These are phyloP conservation scores for Neurospora intermedia DNA, from an alignment of 495 filamentous ascomycete species.

Conservation along the genomic window DNA sequence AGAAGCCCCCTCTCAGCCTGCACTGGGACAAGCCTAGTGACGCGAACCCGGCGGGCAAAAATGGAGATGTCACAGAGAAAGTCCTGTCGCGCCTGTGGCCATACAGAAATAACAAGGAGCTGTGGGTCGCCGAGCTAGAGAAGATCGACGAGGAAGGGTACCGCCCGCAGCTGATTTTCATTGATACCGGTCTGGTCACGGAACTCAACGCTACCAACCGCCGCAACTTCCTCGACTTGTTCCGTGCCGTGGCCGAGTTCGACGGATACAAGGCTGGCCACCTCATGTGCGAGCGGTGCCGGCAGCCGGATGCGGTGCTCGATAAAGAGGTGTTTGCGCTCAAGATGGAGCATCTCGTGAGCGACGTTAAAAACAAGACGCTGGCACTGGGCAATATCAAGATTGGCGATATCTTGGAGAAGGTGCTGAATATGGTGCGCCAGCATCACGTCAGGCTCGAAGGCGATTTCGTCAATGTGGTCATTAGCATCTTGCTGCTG, in stretches of 20 bases:
- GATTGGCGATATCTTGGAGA: constrained; percentile 87
- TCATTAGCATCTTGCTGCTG: constrained; percentile 84
- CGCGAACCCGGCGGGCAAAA: constrained; percentile 27
- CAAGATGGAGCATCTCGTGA: constrained; percentile 91
- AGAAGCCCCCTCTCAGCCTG: constrained; percentile 51
- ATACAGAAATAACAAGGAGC: constrained; percentile 45
- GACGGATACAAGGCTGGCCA: constrained; percentile 92
- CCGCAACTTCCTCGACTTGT: constrained; percentile 88
- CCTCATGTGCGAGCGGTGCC: constrained; percentile 90
- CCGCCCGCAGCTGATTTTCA: constrained; percentile 91
- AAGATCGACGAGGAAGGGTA: constrained; percentile 85
- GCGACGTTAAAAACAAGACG: constrained; percentile 79
- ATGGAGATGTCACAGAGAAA: constrained; percentile 71
- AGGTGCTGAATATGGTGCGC: constrained; percentile 87
- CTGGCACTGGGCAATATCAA: constrained; percentile 91
- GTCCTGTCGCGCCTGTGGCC: constrained; percentile 73
- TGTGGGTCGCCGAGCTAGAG: constrained; percentile 60
- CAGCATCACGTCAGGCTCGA: constrained; percentile 89
- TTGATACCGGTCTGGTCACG: constrained; percentile 93
- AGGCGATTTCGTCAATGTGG: constrained; percentile 97
- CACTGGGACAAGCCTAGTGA: constrained; percentile 17
- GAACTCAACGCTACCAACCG: constrained; percentile 82
- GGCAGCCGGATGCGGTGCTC: constrained; percentile 80
- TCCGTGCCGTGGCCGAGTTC: constrained; percentile 92
- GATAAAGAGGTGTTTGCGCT: constrained; percentile 83